phyloP scores from a whole-genome alignment of 495 filamentous ascomycete species.

The Penicillium verhagenii region DNA sequence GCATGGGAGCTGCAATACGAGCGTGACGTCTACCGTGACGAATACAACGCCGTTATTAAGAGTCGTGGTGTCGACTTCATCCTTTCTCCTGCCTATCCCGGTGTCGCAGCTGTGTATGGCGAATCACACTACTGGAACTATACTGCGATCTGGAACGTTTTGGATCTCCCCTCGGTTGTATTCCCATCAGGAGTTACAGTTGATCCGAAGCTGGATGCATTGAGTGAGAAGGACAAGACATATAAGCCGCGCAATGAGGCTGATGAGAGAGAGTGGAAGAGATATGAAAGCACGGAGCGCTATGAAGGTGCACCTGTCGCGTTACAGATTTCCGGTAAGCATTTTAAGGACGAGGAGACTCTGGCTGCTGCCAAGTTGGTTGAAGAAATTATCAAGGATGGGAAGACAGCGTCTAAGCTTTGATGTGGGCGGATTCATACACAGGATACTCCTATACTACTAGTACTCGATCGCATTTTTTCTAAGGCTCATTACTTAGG shows the following conservation, averaged over 20 bases:
- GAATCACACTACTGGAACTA: conserved; percentile 69
- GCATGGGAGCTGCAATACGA: conserved; percentile 43
- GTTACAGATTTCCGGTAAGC: conserved; percentile 51
- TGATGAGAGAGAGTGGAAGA: conserved; percentile 42
- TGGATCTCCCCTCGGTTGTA: conserved; percentile 62
- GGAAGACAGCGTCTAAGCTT: conserved; percentile 6
- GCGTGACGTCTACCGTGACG: conserved; percentile 57
- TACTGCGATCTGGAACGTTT: conserved; percentile 69
- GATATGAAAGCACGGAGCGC: conserved; percentile 31
- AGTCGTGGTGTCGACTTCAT: conserved; percentile 65
- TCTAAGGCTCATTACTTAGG: no score
- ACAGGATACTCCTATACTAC: no score
- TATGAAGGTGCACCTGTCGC: conserved; percentile 48
- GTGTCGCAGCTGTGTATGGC: conserved; percentile 58
- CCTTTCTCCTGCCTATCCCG: conserved; percentile 60
- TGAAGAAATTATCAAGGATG: conserved; percentile 25
- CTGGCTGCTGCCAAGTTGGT: conserved; percentile 36
- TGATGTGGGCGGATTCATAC: conserved; percentile 4
- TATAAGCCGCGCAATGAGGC: conserved; percentile 31
- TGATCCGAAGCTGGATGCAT: conserved; percentile 35
- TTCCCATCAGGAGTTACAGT: conserved; percentile 54
- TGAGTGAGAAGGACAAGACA: conserved; percentile 23
- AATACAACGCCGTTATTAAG: conserved; percentile 62
- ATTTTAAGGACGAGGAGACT: conserved; percentile 43
- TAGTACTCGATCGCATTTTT: no score